Conservation (phyloP, 441 rosid species). For the Melastoma candidum region DNA sequence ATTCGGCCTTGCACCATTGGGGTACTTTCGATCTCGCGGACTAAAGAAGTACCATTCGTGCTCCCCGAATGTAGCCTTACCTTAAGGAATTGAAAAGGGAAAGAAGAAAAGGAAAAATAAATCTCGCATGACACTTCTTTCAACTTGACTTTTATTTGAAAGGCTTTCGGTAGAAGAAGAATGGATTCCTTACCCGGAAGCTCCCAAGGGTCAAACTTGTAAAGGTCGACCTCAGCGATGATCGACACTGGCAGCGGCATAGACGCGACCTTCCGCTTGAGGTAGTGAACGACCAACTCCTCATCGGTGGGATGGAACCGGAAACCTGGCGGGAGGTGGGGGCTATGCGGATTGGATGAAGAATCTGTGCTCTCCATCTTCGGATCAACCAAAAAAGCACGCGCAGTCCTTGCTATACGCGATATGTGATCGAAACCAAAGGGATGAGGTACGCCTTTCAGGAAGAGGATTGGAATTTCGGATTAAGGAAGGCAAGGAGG, state of each 20-base stretch:
- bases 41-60: too few species aligned
- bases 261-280: conserved; percentile 2
- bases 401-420: too few species aligned
- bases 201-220: conserved; percentile 14
- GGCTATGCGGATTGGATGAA: neutral
- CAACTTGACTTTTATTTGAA: neutral
- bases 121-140: neutral
- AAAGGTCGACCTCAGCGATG: conserved; percentile 10
- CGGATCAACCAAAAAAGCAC: too few species aligned
- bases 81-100: neutral
- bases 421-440: too few species aligned
- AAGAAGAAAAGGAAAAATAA: neutral
- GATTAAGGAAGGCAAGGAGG: too few species aligned
- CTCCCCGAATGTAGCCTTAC: conserved; percentile 1
- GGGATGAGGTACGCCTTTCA: too few species aligned
- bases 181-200: conserved; percentile 3
- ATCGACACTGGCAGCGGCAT: conserved; percentile 5
- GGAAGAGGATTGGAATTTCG: too few species aligned
- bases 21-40: too few species aligned
- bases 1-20: too few species aligned
- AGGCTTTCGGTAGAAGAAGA: neutral
- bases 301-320: conserved; percentile 7
- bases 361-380: conserved; percentile 3
- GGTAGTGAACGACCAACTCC: conserved; percentile 13
- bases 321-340: conserved; percentile 1